Evolutionary conservation across 768 basidiomycete genomes (phyloP), one percentile per base, ranked within the genome.

Genomic region (Tulasnella sp.): DNA sequence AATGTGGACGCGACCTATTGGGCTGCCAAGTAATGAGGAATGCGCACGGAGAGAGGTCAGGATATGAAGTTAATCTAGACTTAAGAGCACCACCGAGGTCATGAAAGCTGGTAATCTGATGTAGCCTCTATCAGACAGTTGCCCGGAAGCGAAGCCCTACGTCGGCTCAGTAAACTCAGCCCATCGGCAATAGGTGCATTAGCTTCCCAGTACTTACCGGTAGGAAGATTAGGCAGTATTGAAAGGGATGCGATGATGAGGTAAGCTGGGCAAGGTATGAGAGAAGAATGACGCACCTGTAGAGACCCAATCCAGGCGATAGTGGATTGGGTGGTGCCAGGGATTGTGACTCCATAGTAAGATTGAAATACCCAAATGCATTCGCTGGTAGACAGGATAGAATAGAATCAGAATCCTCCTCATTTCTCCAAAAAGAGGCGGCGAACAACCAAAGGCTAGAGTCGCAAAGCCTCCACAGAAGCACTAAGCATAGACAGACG

Each of bases 151-250:
- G 24, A 59, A 46, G 45, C 57, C 57, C 57, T 59, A n/a, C 3
- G 21, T 19, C 9, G 21, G 1, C 8, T 11, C 29, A n/a, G n/a
- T n/a, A n/a, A n/a, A n/a, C n/a, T n/a, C n/a, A n/a, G n/a, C n/a
- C n/a, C n/a, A 12, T n/a, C n/a, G 24, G 22, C 11, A 22, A n/a
- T n/a, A n/a, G n/a, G n/a, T n/a, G n/a, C n/a, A n/a, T n/a, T n/a
- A n/a, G n/a, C n/a, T n/a, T n/a, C n/a, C n/a, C n/a, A n/a, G 15
- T 17, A 31, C 49, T 27, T 34, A 59, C 57, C 12, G 57, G 57
- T n/a, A 59, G 31, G 34, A 59, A 59, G 17, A 59, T 50, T 12
- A 59, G 46, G n/a, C 46, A 59, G 42, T 59, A 59, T 46, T 59
- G 19, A 5, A 25, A 49, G 25, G 29, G 49, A 29, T n/a, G 22